phyloP scores from a whole-genome alignment of 2,329 filamentous ascomycete genomes.

The Pseudocercospora eumusae region DNA sequence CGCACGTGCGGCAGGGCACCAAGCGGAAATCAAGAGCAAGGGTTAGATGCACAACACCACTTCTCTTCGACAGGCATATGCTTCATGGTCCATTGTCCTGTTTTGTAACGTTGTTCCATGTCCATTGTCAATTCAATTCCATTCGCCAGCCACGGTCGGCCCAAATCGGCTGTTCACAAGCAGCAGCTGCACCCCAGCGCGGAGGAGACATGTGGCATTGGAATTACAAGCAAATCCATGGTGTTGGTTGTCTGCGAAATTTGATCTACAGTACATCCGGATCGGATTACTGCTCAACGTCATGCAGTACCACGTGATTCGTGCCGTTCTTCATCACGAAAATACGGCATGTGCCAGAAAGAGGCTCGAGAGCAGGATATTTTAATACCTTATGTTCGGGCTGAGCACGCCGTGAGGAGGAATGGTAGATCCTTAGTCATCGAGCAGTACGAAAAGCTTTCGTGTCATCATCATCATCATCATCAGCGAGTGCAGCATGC shows the following conservation, averaged over 20 bases:
- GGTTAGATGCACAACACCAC: constrained; percentile 7
- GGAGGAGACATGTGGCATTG: no score
- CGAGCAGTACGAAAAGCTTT: not conserved
- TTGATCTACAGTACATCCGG: no score
- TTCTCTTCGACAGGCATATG: not conserved
- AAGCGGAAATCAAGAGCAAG: not conserved
- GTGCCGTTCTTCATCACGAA: no score
- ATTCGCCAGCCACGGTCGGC: not conserved
- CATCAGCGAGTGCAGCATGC: not conserved
- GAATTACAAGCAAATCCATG: no score
- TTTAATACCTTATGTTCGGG: no score
- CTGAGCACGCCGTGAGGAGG: no score
- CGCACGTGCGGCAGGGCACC: constrained; percentile 1
- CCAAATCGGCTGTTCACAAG: not conserved
- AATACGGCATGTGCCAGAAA: no score
- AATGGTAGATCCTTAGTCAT: not conserved
- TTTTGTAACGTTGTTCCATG: not conserved
- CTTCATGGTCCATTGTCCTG: constrained; percentile 9
- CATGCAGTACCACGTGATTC: not conserved
- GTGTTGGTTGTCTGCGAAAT: not conserved
- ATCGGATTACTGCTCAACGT: not conserved
- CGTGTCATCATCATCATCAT: not conserved
- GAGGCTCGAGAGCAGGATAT: not conserved
- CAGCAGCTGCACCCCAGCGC: no score
- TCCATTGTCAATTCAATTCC: no score